Evolutionary conservation across 495 filamentous ascomycete species (phyloP).

Genomic region (Neurospora sublineolata): DNA sequence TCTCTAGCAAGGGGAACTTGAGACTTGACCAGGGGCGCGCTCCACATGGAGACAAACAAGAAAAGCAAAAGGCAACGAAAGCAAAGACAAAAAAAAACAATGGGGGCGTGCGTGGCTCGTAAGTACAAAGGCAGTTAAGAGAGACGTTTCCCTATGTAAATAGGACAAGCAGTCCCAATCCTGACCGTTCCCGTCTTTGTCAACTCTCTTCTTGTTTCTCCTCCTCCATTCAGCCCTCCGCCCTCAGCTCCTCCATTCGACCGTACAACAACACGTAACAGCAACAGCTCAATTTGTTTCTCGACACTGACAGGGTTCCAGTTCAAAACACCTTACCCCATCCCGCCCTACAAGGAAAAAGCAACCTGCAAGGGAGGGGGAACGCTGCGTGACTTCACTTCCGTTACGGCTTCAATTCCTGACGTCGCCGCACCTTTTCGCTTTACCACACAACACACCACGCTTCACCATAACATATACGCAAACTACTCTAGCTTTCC

Average conservation of each 20-base stretch:
- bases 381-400: not conserved
- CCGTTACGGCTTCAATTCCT: not conserved
- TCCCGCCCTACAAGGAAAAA: not conserved
- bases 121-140: not conserved
- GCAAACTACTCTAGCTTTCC: not conserved
- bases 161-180: not conserved
- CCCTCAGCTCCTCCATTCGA: not conserved
- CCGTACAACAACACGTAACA: not conserved
- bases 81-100: not conserved
- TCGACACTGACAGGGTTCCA: not conserved
- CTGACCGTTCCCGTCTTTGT: not conserved
- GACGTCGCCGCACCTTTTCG: not conserved
- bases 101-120: not conserved
- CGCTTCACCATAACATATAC: not conserved
- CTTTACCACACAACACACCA: not conserved
- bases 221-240: not conserved
- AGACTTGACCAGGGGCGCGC: not conserved
- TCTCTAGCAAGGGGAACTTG: not conserved
- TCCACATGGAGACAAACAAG: not conserved
- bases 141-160: not conserved
- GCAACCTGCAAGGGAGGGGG: slow-evolving; percentile 1
- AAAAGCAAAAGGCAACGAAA: not conserved
- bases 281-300: not conserved
- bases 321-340: not conserved
- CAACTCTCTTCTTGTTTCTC: not conserved